Percentiles rank a stretch among this genome's conserved stretches.
Conservation (phyloP, 805 yeast genomes). For the Kuraishia hungarica region DNA sequence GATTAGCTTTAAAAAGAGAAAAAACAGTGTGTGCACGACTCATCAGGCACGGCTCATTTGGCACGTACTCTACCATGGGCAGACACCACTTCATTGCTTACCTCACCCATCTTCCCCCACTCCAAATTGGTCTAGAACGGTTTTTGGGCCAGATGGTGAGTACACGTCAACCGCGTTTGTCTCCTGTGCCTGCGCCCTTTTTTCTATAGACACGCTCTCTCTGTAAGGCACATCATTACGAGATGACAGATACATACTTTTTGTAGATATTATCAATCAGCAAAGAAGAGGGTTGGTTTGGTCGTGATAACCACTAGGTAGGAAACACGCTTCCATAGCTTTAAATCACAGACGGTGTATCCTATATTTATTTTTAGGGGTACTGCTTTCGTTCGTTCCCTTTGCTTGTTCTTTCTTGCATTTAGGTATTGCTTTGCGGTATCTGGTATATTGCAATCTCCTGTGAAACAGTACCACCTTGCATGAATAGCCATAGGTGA, state of each 20-base stretch:
- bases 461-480: not conserved
- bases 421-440: not conserved
- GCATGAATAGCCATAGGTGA: not conserved
- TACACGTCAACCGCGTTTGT: not conserved
- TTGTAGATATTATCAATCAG: not conserved
- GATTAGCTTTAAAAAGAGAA: no score
- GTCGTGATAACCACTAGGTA: not conserved
- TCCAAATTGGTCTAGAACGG: no score
- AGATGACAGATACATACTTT: no score
- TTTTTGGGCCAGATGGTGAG: not conserved
- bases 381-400: not conserved
- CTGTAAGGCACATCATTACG: not conserved
- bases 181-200: not conserved
- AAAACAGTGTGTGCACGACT: no score
- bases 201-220: not conserved
- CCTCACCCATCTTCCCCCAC: no score
- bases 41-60: no score
- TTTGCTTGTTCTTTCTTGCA: not conserved
- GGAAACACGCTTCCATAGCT: not conserved
- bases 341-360: not conserved
- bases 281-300: not conserved
- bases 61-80: no score
- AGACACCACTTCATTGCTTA: no score
- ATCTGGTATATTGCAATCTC: not conserved
- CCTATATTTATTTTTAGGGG: not conserved